Percentiles rank a stretch among this genome's conserved stretches.
These are phyloP conservation scores for Phytophthora chlamydospora DNA, from an alignment of 352 stramenopile species.

Conservation along the genomic window DNA sequence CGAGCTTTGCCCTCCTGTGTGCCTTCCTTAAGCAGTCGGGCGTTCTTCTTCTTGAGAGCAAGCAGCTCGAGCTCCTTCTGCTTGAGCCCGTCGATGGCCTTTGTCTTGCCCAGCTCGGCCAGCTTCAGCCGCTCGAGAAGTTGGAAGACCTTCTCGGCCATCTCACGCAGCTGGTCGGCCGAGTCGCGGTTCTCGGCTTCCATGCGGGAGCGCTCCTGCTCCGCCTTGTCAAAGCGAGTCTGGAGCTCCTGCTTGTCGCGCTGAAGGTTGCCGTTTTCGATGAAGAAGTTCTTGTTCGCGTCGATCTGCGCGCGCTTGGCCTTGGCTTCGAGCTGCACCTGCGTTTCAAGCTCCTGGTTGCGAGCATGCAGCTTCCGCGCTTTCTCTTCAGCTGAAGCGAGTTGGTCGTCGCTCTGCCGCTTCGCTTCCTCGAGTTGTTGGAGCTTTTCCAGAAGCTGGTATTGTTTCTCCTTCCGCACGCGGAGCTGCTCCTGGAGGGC, in stretches of 20 bases:
- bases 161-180: slow-evolving; percentile 95
- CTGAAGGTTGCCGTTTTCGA: slow-evolving; percentile 80
- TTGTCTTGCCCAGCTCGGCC: slow-evolving; percentile 95
- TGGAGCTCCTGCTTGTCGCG: slow-evolving; percentile 82
- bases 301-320: slow-evolving; percentile 93
- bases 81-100: slow-evolving; percentile 93
- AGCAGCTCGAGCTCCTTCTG: slow-evolving; percentile 96
- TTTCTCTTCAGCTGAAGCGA: slow-evolving; percentile 91
- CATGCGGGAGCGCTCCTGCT: slow-evolving; percentile 94
- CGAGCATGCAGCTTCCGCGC: slow-evolving; percentile 88
- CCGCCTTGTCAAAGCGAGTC: slow-evolving; percentile 88
- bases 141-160: slow-evolving; percentile 97
- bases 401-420: slow-evolving; percentile 92
- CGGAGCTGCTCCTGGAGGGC: slow-evolving; percentile 95
- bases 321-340: slow-evolving; percentile 94
- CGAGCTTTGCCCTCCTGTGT: slow-evolving; percentile 93
- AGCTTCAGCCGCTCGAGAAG: slow-evolving; percentile 96
- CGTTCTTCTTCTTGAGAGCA: slow-evolving; percentile 95
- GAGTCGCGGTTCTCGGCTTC: slow-evolving; percentile 95
- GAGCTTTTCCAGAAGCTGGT: slow-evolving; percentile 96
- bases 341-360: slow-evolving; percentile 93
- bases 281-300: slow-evolving; percentile 92
- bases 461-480: slow-evolving; percentile 97
- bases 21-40: slow-evolving; percentile 93
- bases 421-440: slow-evolving; percentile 95